Evolutionary conservation across 208 protist genomes (phyloP), one percentile per base, ranked within the genome.

Genomic region (Trichomonas tenax): DNA sequence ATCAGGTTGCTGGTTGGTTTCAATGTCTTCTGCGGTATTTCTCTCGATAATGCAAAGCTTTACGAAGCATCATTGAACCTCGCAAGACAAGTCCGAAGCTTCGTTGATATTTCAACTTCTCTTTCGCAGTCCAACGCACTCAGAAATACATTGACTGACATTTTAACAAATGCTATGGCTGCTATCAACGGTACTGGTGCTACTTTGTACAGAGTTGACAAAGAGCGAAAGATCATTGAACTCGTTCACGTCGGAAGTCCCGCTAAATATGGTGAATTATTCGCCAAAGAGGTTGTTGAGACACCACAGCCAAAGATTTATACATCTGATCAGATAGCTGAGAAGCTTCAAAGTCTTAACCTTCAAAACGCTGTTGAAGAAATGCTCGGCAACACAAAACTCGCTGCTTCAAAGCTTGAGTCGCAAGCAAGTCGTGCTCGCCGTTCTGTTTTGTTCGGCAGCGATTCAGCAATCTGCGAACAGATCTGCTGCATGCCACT

Each of bases 1-100:
- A 89, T 89, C 40, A 89, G 38, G 23, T 31, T 89, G 14, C 31
- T 89, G 1, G 9, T 89, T 17, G 82, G 82, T 8, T 89, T 89
- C 38, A 89, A 89, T 36, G 82, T 89, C 26, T 89, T 89, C 40
- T 89, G 82, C 38, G 82, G 82, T 46, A 89, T 89, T 89, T 89
- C 82, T 44, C 40, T 89, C 4, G 82, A 89, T 89, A 89, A 89
- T 40, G 82, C 82, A 0, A 89, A 89, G 82, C 38, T 89, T 31
- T 89, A 89, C 40, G 17, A 44, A 31, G 82, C 82, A 46, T 89
- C 82, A 44, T 21, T 89, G 2, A 46, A 89, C 40, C 38, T 89
- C 14, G 82, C 82, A 0, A 41, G 82, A 45, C 82, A 89, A 89
- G 31, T 89, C 4, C 4, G 82, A 41, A 89, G 34, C 8, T 89